These are phyloP conservation scores for Stemphylium beticola DNA, from an alignment of 2,329 filamentous ascomycete species.

Conservation along the genomic window DNA sequence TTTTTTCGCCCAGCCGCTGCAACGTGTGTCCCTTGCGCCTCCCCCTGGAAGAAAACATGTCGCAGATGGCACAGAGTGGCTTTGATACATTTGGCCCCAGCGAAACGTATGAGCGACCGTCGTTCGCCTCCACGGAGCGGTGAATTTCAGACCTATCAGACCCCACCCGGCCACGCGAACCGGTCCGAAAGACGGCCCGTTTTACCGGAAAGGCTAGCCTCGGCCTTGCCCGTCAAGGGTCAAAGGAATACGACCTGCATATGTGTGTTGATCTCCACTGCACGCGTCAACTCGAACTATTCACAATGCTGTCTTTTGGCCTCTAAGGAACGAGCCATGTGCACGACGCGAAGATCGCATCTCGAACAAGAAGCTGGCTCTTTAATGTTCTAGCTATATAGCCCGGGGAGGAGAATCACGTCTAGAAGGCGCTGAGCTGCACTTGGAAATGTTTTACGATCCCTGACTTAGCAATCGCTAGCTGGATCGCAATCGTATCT, in stretches of 20 bases:
- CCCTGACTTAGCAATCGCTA: background rate
- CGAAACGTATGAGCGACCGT: background rate
- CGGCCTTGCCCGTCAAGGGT: slow-evolving; percentile 2
- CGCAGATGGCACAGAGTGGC: background rate
- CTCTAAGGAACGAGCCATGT: too few species aligned
- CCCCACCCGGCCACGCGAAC: background rate
- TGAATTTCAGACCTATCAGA: slow-evolving; percentile 1
- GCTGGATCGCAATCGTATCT: background rate
- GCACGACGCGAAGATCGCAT: background rate
- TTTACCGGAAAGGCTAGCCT: slow-evolving; percentile 1
- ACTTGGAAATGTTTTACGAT: background rate
- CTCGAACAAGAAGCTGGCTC: background rate
- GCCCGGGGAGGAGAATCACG: background rate
- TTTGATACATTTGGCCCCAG: background rate
- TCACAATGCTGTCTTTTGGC: too few species aligned
- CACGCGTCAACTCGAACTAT: slow-evolving; percentile 2
- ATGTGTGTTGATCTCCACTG: background rate
- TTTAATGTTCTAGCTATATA: background rate
- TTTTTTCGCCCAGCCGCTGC: background rate
- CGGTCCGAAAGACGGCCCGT: slow-evolving; percentile 1
- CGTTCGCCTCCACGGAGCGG: background rate
- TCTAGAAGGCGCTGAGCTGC: background rate
- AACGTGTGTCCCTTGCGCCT: background rate
- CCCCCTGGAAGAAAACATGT: background rate
- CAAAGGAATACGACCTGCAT: background rate